phyloP scores from a whole-genome alignment of 441 rosid species.

The Adansonia rubrostipa region DNA sequence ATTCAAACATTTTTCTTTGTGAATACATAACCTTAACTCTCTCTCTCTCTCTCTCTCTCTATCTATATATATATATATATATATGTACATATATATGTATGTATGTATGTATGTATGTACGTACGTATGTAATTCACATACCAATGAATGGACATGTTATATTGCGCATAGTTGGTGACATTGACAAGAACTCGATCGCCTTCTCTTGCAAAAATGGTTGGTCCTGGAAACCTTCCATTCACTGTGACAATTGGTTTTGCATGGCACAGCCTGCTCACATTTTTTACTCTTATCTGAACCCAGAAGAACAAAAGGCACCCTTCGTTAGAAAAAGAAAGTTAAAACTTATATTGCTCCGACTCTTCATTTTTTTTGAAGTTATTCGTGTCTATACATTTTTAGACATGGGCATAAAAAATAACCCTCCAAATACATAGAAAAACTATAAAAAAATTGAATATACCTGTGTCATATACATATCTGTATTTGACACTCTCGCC shows the following conservation, averaged over 20 bases:
- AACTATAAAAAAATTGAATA: background rate
- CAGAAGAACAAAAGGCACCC: background rate
- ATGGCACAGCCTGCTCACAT: conserved; percentile 57
- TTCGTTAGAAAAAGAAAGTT: no score
- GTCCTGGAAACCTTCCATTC: conserved; percentile 60
- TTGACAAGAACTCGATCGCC: conserved; percentile 54
- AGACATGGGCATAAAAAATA: background rate
- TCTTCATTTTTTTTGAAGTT: no score
- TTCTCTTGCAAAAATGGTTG: conserved; percentile 53
- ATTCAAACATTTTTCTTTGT: background rate
- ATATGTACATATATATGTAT: conserved; percentile 41
- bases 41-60: no score
- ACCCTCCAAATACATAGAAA: background rate
- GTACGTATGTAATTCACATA: conserved; percentile 15
- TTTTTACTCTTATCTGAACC: conserved; percentile 53
- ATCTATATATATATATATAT: background rate
- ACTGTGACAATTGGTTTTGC: conserved; percentile 60
- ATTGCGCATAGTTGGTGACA: conserved; percentile 55
- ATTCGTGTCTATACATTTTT: background rate
- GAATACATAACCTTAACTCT: background rate
- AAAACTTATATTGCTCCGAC: no score
- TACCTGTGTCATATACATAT: no score
- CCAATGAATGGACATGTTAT: conserved; percentile 58
- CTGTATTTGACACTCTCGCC: no score
- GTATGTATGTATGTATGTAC: no score